These are phyloP conservation scores for Termitomyces titanicus DNA, from an alignment of 768 basidiomycete genomes.

Conservation along the genomic window DNA sequence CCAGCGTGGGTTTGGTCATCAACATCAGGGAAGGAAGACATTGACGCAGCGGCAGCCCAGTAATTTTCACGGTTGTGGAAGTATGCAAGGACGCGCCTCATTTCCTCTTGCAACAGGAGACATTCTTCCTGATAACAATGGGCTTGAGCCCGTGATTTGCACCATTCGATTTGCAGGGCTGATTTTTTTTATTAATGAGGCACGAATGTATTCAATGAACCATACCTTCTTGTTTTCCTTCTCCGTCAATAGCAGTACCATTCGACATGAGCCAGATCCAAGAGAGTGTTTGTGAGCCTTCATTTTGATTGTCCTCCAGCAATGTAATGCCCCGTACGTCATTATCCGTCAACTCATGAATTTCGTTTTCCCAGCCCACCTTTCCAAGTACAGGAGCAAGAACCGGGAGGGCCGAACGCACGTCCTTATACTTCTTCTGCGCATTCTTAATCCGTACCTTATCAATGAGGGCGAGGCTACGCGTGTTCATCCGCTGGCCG, in stretches of 20 bases:
- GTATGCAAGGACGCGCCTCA: background rate
- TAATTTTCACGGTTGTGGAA: background rate
- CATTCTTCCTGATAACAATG: background rate
- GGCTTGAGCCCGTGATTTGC: background rate
- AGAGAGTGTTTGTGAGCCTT: background rate
- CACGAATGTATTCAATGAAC: background rate
- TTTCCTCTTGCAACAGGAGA: background rate
- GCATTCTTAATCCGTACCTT: no score
- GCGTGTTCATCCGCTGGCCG: no score
- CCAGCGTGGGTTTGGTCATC: no score
- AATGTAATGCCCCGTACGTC: background rate
- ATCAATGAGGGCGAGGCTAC: no score
- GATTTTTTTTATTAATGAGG: no score
- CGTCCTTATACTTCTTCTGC: no score
- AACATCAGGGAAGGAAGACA: no score
- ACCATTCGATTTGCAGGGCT: conserved; percentile 4
- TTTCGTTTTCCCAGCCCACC: no score
- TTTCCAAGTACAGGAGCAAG: no score
- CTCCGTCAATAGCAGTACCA: background rate
- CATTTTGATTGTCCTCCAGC: background rate
- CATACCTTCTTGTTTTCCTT: conserved; percentile 3
- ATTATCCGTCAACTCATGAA: background rate
- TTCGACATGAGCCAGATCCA: conserved; percentile 1
- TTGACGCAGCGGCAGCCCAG: background rate
- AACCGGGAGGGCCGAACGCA: no score